These are phyloP conservation scores for Penstemon newberryi DNA, from an alignment of 257 asterid species.

Conservation along the genomic window DNA sequence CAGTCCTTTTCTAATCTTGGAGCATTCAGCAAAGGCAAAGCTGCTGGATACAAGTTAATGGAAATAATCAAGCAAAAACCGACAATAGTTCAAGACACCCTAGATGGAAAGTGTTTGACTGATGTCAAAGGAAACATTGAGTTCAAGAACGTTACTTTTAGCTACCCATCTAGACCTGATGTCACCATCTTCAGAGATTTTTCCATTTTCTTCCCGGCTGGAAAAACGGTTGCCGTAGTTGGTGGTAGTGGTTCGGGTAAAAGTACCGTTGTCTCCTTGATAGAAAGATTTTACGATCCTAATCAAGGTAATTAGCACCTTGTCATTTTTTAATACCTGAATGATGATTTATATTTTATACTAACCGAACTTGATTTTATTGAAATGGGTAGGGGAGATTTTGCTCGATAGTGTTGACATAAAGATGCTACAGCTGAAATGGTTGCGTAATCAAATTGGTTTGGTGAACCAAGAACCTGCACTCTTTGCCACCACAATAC, in stretches of 20 bases:
- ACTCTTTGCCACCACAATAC: constrained; percentile 93
- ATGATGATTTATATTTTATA: not conserved
- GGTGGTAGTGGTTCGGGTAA: constrained; percentile 99
- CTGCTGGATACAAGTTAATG: constrained; percentile 92
- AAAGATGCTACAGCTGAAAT: constrained; percentile 77
- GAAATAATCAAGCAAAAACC: constrained; percentile 90
- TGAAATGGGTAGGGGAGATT: constrained; percentile 63
- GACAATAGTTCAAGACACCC: constrained; percentile 60
- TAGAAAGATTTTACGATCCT: constrained; percentile 96
- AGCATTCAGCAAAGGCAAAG: constrained; percentile 96
- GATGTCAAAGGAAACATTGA: constrained; percentile 89
- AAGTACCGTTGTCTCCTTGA: constrained; percentile 89
- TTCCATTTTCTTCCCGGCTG: constrained; percentile 95
- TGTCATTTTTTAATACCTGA: not conserved
- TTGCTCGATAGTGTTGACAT: constrained; percentile 82
- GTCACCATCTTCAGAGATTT: constrained; percentile 86
- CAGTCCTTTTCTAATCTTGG: constrained; percentile 96
- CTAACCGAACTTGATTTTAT: constrained; percentile 6
- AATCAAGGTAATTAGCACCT: constrained; percentile 61
- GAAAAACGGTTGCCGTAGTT: constrained; percentile 93
- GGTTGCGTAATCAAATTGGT: constrained; percentile 94
- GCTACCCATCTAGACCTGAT: constrained; percentile 98
- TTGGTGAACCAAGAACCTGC: constrained; percentile 99
- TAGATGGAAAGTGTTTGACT: constrained; percentile 49
- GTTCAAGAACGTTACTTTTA: constrained; percentile 81